Conservation (phyloP, 2,329 filamentous ascomycete genomes). For the Pestalotiopsis sp. region DNA sequence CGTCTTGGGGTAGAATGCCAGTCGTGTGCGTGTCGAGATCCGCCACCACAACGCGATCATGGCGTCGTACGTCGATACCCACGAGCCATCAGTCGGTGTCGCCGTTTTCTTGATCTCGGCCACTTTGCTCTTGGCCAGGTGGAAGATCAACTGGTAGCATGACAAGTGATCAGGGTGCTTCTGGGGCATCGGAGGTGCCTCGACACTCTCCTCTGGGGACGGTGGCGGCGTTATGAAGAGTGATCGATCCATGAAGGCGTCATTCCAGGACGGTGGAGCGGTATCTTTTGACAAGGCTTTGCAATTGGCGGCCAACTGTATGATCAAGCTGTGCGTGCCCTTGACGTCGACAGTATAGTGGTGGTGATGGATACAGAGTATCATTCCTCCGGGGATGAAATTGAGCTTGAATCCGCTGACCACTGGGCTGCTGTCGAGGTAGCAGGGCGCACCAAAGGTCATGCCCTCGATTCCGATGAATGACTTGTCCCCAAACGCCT, state of each 20-base stretch:
- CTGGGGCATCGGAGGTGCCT: not conserved
- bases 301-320: conserved; percentile 2
- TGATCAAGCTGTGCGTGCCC: not conserved
- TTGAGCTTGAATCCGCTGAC: not conserved
- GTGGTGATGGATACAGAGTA: not conserved
- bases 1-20: not conserved
- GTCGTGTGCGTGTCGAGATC: not conserved
- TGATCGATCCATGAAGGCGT: not conserved
- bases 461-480: not conserved
- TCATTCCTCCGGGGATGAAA: not conserved
- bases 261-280: not conserved
- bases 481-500: not conserved
- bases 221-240: not conserved
- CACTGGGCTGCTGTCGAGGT: not conserved
- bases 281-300: not conserved
- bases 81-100: not conserved
- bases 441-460: not conserved
- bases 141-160: not conserved
- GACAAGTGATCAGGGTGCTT: not conserved
- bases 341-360: not conserved
- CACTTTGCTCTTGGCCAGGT: conserved; percentile 8
- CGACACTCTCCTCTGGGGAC: not conserved
- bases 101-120: not conserved
- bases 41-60: not conserved
- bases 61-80: conserved; percentile 10